phyloP scores from a whole-genome alignment of 257 asterid genomes.

The Jacaranda copaia region DNA sequence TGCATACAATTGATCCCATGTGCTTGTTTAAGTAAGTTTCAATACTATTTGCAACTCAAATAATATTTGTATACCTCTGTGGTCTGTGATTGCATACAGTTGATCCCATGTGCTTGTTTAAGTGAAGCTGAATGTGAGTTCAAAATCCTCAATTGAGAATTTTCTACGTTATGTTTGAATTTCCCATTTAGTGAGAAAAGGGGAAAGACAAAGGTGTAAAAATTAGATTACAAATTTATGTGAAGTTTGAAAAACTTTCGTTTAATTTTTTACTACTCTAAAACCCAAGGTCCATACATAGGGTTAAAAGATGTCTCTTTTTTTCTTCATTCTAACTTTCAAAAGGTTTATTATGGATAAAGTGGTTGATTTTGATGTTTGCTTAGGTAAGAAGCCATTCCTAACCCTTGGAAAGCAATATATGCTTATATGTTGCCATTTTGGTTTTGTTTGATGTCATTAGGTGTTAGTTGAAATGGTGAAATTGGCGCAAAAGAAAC shows the following conservation, averaged over 20 bases:
- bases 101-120: background rate
- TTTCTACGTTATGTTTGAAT: background rate
- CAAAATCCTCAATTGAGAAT: background rate
- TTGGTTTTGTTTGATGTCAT: constrained; percentile 2
- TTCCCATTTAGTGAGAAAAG: too few species aligned
- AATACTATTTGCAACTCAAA: background rate
- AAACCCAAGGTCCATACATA: too few species aligned
- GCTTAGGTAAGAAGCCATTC: background rate
- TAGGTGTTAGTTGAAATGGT: constrained; percentile 64
- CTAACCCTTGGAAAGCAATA: background rate
- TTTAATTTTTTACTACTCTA: too few species aligned
- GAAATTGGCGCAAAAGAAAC: constrained; percentile 59
- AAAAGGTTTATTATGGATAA: background rate
- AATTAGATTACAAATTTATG: too few species aligned
- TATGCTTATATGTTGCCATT: background rate
- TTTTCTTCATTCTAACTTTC: background rate
- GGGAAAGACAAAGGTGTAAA: too few species aligned
- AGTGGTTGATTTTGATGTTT: background rate
- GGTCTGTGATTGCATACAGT: background rate
- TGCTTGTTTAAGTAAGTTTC: constrained; percentile 48
- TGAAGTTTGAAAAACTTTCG: too few species aligned
- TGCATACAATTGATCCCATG: too few species aligned
- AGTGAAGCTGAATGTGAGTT: constrained; percentile 3
- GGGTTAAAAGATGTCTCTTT: background rate
- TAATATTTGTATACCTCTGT: too few species aligned